Conservation (phyloP, 371 early-diverging fungal genomes). For the Lichtheimia hyalospora region DNA sequence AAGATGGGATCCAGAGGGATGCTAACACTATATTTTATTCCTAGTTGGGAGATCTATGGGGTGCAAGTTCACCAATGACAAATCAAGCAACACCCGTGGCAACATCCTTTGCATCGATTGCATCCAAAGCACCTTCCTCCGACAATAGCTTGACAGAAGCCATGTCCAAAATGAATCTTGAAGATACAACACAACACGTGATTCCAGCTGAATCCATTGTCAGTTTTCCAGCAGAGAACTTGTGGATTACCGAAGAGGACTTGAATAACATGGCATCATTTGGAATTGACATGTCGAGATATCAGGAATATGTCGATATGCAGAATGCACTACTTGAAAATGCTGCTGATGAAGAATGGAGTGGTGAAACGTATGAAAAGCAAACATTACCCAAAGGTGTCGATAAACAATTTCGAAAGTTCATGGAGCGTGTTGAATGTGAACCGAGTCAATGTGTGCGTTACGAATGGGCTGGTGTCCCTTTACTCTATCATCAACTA, state of each 20-base stretch:
- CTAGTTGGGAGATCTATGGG: conserved; percentile 49
- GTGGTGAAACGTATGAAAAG: conserved; percentile 84
- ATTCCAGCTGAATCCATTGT: conserved; percentile 13
- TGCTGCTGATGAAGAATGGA: conserved; percentile 58
- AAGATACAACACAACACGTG: not conserved
- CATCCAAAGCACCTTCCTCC: conserved; percentile 12
- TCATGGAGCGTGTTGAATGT: conserved; percentile 67
- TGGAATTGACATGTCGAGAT: conserved; percentile 43
- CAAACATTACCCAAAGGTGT: conserved; percentile 67
- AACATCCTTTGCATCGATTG: conserved; percentile 12
- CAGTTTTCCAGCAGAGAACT: conserved; percentile 61
- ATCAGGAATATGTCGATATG: conserved; percentile 53
- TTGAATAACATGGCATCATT: conserved; percentile 20
- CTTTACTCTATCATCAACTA: conserved; percentile 59
- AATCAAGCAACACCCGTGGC: not conserved
- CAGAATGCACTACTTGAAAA: conserved; percentile 29
- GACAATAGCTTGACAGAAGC: conserved; percentile 13
- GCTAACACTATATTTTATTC: too few relatives aligned
- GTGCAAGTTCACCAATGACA: conserved; percentile 11
- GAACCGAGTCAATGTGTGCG: conserved; percentile 86
- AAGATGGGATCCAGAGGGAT: too few relatives aligned
- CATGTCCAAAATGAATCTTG: conserved; percentile 8
- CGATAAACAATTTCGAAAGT: conserved; percentile 79
- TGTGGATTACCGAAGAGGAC: conserved; percentile 65
- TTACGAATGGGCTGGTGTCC: conserved; percentile 74